Percentiles rank a stretch among this genome's conserved stretches.
Evolutionary conservation across 768 basidiomycete species (phyloP).

Genomic region (Multifurca ochricompacta): DNA sequence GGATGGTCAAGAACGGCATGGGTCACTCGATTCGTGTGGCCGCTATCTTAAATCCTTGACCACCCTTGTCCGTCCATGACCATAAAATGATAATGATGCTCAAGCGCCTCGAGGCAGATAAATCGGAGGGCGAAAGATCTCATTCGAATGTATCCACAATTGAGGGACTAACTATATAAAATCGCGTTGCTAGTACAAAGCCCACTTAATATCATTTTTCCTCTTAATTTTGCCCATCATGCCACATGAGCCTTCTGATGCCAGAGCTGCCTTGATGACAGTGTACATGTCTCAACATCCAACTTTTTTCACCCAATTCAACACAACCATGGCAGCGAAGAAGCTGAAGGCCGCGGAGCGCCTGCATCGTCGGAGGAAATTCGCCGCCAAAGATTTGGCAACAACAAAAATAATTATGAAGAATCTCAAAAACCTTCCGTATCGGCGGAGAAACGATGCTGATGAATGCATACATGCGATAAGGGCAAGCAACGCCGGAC

Average conservation of each 20-base stretch:
- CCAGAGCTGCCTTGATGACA: conserved; percentile 28
- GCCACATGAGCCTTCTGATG: conserved; percentile 29
- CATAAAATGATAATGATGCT: neutral
- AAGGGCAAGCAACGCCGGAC: neutral
- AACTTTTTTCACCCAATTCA: neutral
- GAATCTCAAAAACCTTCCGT: conserved; percentile 2
- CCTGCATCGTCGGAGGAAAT: neutral
- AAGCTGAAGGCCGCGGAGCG: conserved; percentile 15
- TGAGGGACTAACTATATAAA: conserved; percentile 9
- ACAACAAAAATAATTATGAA: conserved; percentile 3
- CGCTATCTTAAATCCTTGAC: conserved; percentile 1
- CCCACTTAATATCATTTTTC: neutral
- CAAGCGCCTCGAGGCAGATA: conserved; percentile 17
- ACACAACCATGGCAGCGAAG: neutral
- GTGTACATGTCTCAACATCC: conserved; percentile 25
- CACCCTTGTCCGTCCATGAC: no score
- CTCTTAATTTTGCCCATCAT: conserved; percentile 17
- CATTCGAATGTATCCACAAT: conserved; percentile 10
- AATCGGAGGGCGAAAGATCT: conserved; percentile 5
- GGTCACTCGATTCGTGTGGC: conserved; percentile 7
- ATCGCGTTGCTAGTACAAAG: neutral
- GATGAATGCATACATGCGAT: conserved; percentile 11
- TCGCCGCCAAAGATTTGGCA: conserved; percentile 4
- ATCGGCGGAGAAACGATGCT: conserved; percentile 14
- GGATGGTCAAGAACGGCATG: no score